Percentiles rank a stretch among this genome's conserved stretches.
These are phyloP conservation scores for Pistacia vera DNA, from an alignment of 345 rosid genomes.

Conservation along the genomic window DNA sequence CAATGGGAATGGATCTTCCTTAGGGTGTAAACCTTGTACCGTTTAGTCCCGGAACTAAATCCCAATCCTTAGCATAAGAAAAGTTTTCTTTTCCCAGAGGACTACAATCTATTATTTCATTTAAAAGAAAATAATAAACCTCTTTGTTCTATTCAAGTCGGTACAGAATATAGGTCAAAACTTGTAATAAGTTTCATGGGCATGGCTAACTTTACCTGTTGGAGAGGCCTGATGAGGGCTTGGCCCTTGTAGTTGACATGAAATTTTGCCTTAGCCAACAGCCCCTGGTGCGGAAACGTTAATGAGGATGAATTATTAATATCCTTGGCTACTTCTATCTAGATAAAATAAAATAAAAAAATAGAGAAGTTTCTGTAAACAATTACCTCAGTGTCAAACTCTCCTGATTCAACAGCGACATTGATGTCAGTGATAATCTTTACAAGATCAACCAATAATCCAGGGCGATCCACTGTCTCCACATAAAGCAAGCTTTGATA, in stretches of 20 bases:
- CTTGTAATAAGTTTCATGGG: neutral
- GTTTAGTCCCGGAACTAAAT: neutral
- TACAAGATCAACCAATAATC: slow-evolving; percentile 88
- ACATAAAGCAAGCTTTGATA: slow-evolving; percentile 74
- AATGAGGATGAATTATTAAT: slow-evolving; percentile 7
- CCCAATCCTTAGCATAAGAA: neutral
- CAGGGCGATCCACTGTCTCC: slow-evolving; percentile 97
- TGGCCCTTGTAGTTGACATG: slow-evolving; percentile 88
- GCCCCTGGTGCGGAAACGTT: slow-evolving; percentile 48
- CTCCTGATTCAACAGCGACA: slow-evolving; percentile 88
- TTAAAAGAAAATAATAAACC: neutral
- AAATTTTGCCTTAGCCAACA: slow-evolving; percentile 95
- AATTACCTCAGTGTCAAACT: slow-evolving; percentile 92
- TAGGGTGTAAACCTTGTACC: neutral
- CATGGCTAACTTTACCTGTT: slow-evolving; percentile 55
- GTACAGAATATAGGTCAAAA: too few relatives aligned
- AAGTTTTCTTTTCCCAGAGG: neutral
- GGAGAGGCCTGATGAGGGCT: slow-evolving; percentile 90
- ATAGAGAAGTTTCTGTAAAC: neutral
- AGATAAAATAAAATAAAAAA: neutral
- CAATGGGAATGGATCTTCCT: neutral
- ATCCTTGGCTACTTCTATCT: neutral
- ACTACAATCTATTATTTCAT: neutral
- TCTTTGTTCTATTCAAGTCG: neutral
- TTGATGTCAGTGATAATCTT: slow-evolving; percentile 77